A percentile compares a stretch with the other conserved stretches of the same genome.
Evolutionary conservation across 148 eudicot genomes (phyloP).

Genomic region (Vaccinium vitisidaea): DNA sequence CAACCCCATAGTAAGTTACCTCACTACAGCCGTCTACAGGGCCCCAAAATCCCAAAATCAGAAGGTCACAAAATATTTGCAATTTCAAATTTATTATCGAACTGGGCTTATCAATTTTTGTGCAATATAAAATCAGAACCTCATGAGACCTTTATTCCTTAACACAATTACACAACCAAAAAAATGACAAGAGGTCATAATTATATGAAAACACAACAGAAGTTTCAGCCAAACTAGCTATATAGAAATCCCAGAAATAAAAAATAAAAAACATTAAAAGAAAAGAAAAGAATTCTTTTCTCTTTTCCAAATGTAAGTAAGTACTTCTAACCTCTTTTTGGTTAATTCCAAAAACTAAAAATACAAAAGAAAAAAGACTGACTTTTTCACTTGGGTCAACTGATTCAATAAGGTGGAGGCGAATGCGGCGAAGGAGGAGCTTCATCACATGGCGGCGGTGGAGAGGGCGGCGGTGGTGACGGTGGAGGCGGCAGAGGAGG

Average conservation of each 20-base stretch:
- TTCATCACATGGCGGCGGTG: not conserved
- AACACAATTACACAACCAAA: not conserved
- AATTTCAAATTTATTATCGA: no score
- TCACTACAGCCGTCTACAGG: no score
- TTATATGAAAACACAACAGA: not conserved
- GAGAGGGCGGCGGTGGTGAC: not conserved
- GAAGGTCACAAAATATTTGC: no score
- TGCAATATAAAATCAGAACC: no score
- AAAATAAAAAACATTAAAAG: not conserved
- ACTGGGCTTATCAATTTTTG: no score
- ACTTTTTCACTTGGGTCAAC: not conserved
- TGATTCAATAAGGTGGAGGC: slow-evolving; percentile 19
- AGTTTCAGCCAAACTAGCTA: not conserved
- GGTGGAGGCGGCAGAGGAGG: slow-evolving; percentile 22
- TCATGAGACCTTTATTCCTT: not conserved
- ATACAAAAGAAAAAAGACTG: not conserved
- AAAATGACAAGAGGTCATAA: not conserved
- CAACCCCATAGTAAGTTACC: no score
- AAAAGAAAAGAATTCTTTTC: not conserved
- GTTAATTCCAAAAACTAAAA: not conserved
- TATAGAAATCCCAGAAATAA: not conserved
- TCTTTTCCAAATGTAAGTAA: not conserved
- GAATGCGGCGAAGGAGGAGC: slow-evolving; percentile 17
- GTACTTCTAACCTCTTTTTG: not conserved
- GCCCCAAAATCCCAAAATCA: no score